A percentile compares a stretch with the other conserved stretches of the same genome.
Evolutionary conservation across 192 early-diverging fungal species (phyloP).

Genomic region (Backusella macrospora): DNA sequence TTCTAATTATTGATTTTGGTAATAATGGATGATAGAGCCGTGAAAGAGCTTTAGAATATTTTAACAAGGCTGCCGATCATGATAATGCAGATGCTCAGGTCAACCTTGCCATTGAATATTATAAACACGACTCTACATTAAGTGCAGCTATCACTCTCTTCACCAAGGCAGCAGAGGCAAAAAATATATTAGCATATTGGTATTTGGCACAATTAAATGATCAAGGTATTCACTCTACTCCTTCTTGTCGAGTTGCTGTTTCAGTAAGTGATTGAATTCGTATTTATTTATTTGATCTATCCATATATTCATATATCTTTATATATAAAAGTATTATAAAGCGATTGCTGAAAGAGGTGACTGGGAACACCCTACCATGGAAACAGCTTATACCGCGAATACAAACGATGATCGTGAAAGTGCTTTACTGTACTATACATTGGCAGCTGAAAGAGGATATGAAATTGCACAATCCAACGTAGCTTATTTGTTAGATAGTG

Average conservation of each 20-base stretch:
- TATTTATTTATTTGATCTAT: neutral
- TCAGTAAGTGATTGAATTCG: constrained; percentile 45
- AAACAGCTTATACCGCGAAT: constrained; percentile 59
- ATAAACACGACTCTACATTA: constrained; percentile 36
- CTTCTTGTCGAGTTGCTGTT: constrained; percentile 69
- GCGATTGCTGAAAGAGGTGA: constrained; percentile 82
- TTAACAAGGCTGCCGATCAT: constrained; percentile 67
- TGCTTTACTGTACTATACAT: constrained; percentile 73
- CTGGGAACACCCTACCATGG: constrained; percentile 77
- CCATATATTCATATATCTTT: neutral
- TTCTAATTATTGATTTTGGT: neutral
- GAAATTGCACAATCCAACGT: constrained; percentile 89
- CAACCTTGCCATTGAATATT: constrained; percentile 61
- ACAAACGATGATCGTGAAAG: constrained; percentile 64
- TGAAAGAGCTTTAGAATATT: constrained; percentile 64
- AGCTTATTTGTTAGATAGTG: constrained; percentile 84
- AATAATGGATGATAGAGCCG: constrained; percentile 34
- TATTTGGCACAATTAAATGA: constrained; percentile 75
- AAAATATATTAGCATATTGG: constrained; percentile 80
- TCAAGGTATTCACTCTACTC: constrained; percentile 49
- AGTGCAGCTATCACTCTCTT: constrained; percentile 56
- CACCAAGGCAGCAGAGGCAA: constrained; percentile 58
- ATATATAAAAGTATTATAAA: constrained; percentile 65
- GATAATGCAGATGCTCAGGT: constrained; percentile 81
- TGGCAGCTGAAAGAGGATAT: constrained; percentile 89